Evolutionary conservation across 2,329 filamentous ascomycete species (phyloP), one percentile per base, ranked within the genome.

Genomic region (Neoscytalidium dimidiatum): DNA sequence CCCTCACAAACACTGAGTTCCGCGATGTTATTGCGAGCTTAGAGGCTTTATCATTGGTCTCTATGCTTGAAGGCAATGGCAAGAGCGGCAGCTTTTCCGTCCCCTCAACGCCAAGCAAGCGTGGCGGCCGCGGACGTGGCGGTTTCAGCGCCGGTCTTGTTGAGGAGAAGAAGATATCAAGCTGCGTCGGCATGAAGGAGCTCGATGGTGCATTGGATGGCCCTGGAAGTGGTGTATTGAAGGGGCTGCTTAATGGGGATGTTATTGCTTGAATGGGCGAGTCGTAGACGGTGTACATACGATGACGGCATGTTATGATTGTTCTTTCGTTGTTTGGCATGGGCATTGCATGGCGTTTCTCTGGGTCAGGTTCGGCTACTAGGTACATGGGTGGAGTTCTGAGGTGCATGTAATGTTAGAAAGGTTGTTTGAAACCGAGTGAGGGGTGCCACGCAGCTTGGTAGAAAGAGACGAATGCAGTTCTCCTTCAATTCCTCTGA

Each of bases 1-100:
- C 94, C 0, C 85, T 99, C 2, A 95, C 92, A 1, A 90, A 87
- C 72, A 95, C 92, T 4, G 95, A 99, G 77, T 99, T 99, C 77
- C 88, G 93, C 65, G 95, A 99, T 77, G 94, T 99, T 4, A 84
- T 97, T 21, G 89, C 90, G 38, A 96, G 92, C 70, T 79, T 99
- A 61, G 95, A 99, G 80, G 95, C 94, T 0, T 80, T 97, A 52
- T 94, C 92, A 1, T 81, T 98, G 23, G 84, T 97, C 5, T 84
- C 90, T 75, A 78, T 89, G 79, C 72, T 91, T 80, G 74, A 92
- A 85, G 81, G 79, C 68, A 75, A 86, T 48, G 79, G 86, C 33
- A 87, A 88, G 67, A 84, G 87, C 28, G 49, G 57, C 14, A 62
- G 57, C 49, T 66, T 66, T 19, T 49, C 35, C 23, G 56, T 56